phyloP scores from a whole-genome alignment of 371 early-diverging fungal species.

The Coemansia sp. region DNA sequence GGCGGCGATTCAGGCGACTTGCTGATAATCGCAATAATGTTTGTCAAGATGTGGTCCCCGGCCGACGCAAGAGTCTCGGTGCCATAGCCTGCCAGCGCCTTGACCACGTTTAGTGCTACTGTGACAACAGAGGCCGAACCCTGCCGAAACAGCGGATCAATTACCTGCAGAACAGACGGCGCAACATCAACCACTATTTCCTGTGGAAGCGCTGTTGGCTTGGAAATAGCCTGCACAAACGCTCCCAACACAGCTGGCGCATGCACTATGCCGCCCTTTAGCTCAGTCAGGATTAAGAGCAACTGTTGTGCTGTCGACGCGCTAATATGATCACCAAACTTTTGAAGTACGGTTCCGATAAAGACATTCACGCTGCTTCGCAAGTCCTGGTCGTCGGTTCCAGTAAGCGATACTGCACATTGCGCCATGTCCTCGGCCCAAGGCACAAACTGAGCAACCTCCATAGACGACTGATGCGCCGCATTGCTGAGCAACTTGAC shows the following conservation, averaged over 20 bases:
- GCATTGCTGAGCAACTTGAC: conserved; percentile 16
- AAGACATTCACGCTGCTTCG: conserved; percentile 8
- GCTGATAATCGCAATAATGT: conserved; percentile 17
- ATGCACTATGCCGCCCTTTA: conserved; percentile 11
- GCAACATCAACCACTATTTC: conserved; percentile 4
- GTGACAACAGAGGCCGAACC: not conserved
- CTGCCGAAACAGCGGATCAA: conserved; percentile 11
- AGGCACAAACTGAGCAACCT: conserved; percentile 7
- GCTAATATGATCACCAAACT: conserved; percentile 23
- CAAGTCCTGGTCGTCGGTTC: conserved; percentile 13
- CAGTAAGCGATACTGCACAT: not conserved
- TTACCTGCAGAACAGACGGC: conserved; percentile 1
- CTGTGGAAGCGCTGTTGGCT: conserved; percentile 10
- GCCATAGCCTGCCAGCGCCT: conserved; percentile 23
- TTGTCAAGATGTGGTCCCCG: conserved; percentile 4
- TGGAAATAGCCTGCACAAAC: conserved; percentile 7
- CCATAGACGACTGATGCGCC: not conserved
- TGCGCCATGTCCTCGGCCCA: conserved; percentile 24
- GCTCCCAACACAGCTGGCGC: conserved; percentile 8
- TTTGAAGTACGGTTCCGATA: conserved; percentile 10
- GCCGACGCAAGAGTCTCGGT: not conserved
- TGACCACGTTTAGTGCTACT: conserved; percentile 16
- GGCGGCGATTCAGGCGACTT: conserved; percentile 30
- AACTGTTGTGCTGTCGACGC: not conserved
- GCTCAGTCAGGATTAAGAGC: conserved; percentile 2